Evolutionary conservation across 1,284 basidiomycete species (phyloP).

Genomic region (Ceratobasidium sp.): DNA sequence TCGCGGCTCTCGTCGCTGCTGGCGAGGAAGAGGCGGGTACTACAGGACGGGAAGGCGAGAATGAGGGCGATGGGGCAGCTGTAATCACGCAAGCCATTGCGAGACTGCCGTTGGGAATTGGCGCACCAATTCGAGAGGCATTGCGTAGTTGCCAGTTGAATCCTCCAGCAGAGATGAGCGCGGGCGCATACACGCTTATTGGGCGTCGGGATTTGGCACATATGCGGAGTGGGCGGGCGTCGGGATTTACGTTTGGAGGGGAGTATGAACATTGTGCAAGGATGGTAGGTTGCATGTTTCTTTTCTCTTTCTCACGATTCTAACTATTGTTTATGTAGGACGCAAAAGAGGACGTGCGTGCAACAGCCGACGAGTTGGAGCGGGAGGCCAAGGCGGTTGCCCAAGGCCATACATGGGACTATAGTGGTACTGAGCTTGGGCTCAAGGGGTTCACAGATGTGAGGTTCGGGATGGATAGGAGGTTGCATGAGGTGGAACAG

Average conservation of each 20-base stretch:
- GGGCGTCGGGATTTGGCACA: slow-evolving; percentile 80
- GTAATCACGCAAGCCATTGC: slow-evolving; percentile 66
- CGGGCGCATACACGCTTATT: slow-evolving; percentile 79
- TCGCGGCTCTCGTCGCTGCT: slow-evolving; percentile 39
- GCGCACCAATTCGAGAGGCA: slow-evolving; percentile 86
- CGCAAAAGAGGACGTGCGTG: slow-evolving; percentile 22
- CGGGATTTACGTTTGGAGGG: slow-evolving; percentile 47
- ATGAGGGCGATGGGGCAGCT: slow-evolving; percentile 59
- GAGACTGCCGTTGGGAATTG: slow-evolving; percentile 74
- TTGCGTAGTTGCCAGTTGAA: slow-evolving; percentile 83
- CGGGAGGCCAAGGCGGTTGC: slow-evolving; percentile 31
- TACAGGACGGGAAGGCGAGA: slow-evolving; percentile 73
- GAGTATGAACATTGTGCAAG: slow-evolving; percentile 46
- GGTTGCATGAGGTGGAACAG: slow-evolving; percentile 87
- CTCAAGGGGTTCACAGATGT: slow-evolving; percentile 82
- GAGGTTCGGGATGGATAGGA: slow-evolving; percentile 86
- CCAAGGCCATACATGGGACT: slow-evolving; percentile 26
- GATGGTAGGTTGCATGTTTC: slow-evolving; percentile 46
- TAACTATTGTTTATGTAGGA: slow-evolving; percentile 16
- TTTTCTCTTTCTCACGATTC: slow-evolving; percentile 4
- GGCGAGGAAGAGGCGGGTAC: slow-evolving; percentile 63
- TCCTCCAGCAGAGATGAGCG: slow-evolving; percentile 79
- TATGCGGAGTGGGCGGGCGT: slow-evolving; percentile 47
- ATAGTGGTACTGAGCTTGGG: slow-evolving; percentile 65
- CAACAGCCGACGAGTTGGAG: slow-evolving; percentile 46